phyloP scores from a whole-genome alignment of 805 yeast genomes.

The Teunomyces barrocoloradensis region DNA sequence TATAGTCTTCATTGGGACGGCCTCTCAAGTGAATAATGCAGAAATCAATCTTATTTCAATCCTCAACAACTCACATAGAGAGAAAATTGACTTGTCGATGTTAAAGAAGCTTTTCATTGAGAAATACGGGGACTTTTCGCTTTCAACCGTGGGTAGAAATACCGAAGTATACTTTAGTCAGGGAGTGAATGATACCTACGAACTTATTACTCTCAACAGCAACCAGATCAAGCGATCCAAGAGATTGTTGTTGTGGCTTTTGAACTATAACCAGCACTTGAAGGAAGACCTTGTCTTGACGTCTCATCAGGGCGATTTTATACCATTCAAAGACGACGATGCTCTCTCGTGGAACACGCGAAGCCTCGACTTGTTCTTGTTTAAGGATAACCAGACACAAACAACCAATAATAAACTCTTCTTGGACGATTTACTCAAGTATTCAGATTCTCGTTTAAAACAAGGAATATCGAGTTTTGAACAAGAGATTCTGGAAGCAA shows the following conservation, averaged over 20 bases:
- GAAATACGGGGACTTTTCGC: conserved; percentile 26
- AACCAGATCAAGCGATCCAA: conserved; percentile 34
- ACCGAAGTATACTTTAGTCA: conserved; percentile 37
- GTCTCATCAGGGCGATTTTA: conserved; percentile 7
- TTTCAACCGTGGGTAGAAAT: conserved; percentile 25
- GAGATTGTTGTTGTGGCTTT: conserved; percentile 37
- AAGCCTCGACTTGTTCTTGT: conserved; percentile 7
- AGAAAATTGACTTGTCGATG: conserved; percentile 30
- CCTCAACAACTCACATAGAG: conserved; percentile 24
- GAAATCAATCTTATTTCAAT: conserved; percentile 35
- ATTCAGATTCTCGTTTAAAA: conserved; percentile 14
- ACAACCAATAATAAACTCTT: conserved; percentile 1
- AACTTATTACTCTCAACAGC: conserved; percentile 26
- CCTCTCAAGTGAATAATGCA: conserved; percentile 42
- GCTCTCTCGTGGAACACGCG: conserved; percentile 33
- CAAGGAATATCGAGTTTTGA: conserved; percentile 11
- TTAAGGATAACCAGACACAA: neutral
- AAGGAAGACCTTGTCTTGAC: conserved; percentile 15
- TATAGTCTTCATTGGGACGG: conserved; percentile 40
- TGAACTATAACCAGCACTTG: conserved; percentile 31
- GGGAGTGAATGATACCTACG: conserved; percentile 22
- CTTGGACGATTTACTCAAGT: conserved; percentile 10
- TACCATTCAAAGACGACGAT: conserved; percentile 32
- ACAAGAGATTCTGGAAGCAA: conserved; percentile 14
- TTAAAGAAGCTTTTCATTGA: conserved; percentile 25